These are phyloP conservation scores for Cutaneotrichosporon cyanovorans DNA, from an alignment of 1,284 basidiomycete species.

Conservation along the genomic window DNA sequence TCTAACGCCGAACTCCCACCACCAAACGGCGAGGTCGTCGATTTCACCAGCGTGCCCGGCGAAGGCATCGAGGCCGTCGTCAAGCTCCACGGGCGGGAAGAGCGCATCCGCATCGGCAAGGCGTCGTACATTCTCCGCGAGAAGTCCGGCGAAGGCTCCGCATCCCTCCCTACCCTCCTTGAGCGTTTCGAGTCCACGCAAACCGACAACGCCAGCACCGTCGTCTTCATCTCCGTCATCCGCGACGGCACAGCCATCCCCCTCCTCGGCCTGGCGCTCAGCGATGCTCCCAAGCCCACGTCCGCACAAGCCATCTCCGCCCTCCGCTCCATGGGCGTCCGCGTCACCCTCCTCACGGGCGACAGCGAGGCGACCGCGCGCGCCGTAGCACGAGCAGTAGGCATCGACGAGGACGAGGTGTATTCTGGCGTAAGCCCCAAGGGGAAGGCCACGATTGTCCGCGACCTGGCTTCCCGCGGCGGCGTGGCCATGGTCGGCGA, in stretches of 20 bases:
- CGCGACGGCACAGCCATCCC: conserved; percentile 48
- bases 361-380: conserved; percentile 73
- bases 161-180: conserved; percentile 53
- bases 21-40: conserved; percentile 46
- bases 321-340: conserved; percentile 75
- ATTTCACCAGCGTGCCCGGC: conserved; percentile 82
- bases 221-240: conserved; percentile 69
- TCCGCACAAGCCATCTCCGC: conserved; percentile 72
- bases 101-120: conserved; percentile 63
- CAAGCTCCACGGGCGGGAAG: conserved; percentile 45
- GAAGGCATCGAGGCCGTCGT: conserved; percentile 73
- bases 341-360: conserved; percentile 85
- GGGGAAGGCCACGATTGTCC: conserved; percentile 76
- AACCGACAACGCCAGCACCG: conserved; percentile 64
- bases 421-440: conserved; percentile 86
- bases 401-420: conserved; percentile 69
- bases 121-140: conserved; percentile 54
- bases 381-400: conserved; percentile 78
- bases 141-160: conserved; percentile 27
- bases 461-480: conserved; percentile 59
- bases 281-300: conserved; percentile 75
- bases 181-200: conserved; percentile 60
- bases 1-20: conserved; percentile 48
- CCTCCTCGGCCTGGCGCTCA: conserved; percentile 64
- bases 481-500: conserved; percentile 96